Evolutionary conservation across 768 basidiomycete species (phyloP), one percentile per base, ranked within the genome.

Genomic region (Hygrophoropsis aurantiaca): DNA sequence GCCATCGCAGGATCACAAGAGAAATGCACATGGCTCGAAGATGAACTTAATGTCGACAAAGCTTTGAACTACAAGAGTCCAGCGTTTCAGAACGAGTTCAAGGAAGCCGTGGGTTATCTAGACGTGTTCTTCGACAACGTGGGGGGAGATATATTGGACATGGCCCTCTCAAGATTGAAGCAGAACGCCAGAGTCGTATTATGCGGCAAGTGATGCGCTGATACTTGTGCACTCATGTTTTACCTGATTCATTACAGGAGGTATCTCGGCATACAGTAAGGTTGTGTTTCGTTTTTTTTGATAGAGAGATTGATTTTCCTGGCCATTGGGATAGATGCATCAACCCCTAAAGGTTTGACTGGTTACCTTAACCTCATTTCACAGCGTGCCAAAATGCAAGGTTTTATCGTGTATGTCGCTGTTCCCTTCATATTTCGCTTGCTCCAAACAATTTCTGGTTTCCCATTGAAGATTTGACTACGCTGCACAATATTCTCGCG

Each of bases 71-170:
- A 97, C 72, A 98, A 94, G 69, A 80, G 79, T 58, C 65, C 74
- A 21, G 79, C 74, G 13, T 95, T 93, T 71, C 68, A 65, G 44
- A 63, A 78, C 15, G 84, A 94, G 38, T 83, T 95, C 67, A 89
- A 84, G 67, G 68, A 75, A 34, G 54, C 66, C 11, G 77, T 88
- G 38, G 88, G 88, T 3, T 88, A 83, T 55, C 54, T 92, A n/a
- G 89, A 94, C 54, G 86, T 87, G 1, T 91, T 74, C 64, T 93
- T 93, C 56, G 90, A 92, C 62, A 90, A 90, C 50, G 87, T 90
- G 42, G 84, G 82, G 20, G 83, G 82, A 63, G 87, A 90, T 24
- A 88, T 92, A 32, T 72, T 97, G 46, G 86, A 95, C 61, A 73
- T 93, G 56, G 78, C 81, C 37, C 67, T 97, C 48, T 79, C 79